Evolutionary conservation across 495 filamentous ascomycete genomes (phyloP).

Genomic region (Geopyxis carbonaria): DNA sequence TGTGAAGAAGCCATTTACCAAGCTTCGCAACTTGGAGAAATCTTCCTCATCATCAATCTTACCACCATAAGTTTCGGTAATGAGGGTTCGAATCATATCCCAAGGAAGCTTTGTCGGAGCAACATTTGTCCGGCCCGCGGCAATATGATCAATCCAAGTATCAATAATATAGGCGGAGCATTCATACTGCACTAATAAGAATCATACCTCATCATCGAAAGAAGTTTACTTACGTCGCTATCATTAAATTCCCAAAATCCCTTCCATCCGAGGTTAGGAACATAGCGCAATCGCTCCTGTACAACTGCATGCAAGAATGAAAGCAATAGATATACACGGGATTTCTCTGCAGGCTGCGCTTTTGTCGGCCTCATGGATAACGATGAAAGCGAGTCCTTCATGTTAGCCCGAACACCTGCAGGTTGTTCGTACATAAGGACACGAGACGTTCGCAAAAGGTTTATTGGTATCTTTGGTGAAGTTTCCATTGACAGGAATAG

Average conservation of each 20-base stretch:
- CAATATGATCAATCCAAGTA: conserved; percentile 72
- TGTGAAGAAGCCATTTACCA: conserved; percentile 65
- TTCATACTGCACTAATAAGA: conserved; percentile 51
- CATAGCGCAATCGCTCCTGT: conserved; percentile 88
- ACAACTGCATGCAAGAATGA: conserved; percentile 93
- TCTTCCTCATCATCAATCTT: conserved; percentile 93
- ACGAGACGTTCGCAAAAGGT: conserved; percentile 77
- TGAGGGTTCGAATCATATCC: conserved; percentile 86
- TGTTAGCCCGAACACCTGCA: conserved; percentile 88
- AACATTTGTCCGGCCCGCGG: conserved; percentile 73
- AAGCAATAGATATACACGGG: conserved; percentile 76
- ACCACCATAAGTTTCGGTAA: conserved; percentile 89
- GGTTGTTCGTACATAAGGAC: conserved; percentile 98
- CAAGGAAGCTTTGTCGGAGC: conserved; percentile 87
- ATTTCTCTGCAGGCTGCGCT: conserved; percentile 77
- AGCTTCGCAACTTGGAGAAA: conserved; percentile 47
- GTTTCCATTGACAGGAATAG: conserved; percentile 97
- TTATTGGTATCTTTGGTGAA: conserved; percentile 92
- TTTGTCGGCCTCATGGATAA: conserved; percentile 50
- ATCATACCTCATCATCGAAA: neutral
- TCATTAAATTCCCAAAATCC: conserved; percentile 99
- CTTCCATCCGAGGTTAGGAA: conserved; percentile 90
- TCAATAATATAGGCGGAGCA: conserved; percentile 93
- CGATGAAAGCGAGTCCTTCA: conserved; percentile 89
- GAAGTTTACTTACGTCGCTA: conserved; percentile 63